phyloP scores from a whole-genome alignment of 345 rosid genomes.

The Litchi chinensis region DNA sequence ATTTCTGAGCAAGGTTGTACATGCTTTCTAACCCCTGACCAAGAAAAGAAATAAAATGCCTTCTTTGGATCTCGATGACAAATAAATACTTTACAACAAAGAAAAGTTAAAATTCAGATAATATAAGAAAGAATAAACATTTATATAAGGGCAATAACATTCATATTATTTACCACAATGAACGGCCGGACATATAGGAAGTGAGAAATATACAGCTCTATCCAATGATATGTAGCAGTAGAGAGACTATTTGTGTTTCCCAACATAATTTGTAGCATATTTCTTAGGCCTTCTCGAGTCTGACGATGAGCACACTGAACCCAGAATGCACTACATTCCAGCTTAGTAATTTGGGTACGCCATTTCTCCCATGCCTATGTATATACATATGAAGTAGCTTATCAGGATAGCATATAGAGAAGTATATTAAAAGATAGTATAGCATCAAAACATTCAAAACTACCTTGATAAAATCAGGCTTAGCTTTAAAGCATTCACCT shows the following conservation, averaged over 20 bases:
- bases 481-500: constrained; percentile 84
- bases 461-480: constrained; percentile 96
- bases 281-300: constrained; percentile 89
- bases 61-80: constrained; percentile 13
- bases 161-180: constrained; percentile 55
- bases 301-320: constrained; percentile 76
- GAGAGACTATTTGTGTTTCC: constrained; percentile 65
- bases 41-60: constrained; percentile 21
- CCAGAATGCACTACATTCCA: constrained; percentile 89
- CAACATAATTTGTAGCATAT: constrained; percentile 83
- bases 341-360: constrained; percentile 82
- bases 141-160: constrained; percentile 5
- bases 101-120: background rate
- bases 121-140: constrained; percentile 1
- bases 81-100: background rate
- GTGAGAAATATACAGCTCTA: constrained; percentile 82
- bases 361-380: constrained; percentile 92
- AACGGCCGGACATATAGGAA: constrained; percentile 83
- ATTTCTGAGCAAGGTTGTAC: constrained; percentile 83
- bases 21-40: constrained; percentile 88
- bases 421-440: constrained; percentile 7
- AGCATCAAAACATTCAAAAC: constrained; percentile 18
- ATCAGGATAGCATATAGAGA: background rate
- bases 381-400: constrained; percentile 8
- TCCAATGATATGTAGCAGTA: constrained; percentile 70